phyloP scores from a whole-genome alignment of 306 rosid species.

The Hippophae rhamnoides region DNA sequence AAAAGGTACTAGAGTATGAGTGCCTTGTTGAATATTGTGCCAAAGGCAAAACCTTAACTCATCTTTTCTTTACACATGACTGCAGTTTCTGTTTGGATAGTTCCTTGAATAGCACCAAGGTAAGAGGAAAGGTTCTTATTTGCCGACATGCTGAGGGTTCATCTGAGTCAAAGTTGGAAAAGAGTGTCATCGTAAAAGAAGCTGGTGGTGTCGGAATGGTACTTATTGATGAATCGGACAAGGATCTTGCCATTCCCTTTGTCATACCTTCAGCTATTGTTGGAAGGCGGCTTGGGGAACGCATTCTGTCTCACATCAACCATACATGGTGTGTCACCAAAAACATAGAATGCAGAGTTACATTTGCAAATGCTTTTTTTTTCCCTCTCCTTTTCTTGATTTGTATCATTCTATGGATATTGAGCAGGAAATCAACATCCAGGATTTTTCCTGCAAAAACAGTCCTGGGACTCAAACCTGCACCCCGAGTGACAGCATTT shows the following conservation, averaged over 20 bases:
- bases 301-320: slow-evolving; percentile 41
- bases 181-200: slow-evolving; percentile 51
- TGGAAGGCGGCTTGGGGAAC: slow-evolving; percentile 33
- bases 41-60: slow-evolving; percentile 20
- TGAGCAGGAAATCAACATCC: slow-evolving; percentile 40
- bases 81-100: slow-evolving; percentile 68
- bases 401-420: slow-evolving; percentile 9
- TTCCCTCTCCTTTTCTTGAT: slow-evolving; percentile 20
- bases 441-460: slow-evolving; percentile 53
- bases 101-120: slow-evolving; percentile 59
- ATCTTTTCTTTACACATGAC: slow-evolving; percentile 17
- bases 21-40: slow-evolving; percentile 16
- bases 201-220: slow-evolving; percentile 79
- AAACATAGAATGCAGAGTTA: slow-evolving; percentile 12
- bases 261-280: slow-evolving; percentile 62
- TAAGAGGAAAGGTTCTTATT: slow-evolving; percentile 67
- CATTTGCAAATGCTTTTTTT: not conserved
- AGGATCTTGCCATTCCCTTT: slow-evolving; percentile 55
- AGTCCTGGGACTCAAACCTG: slow-evolving; percentile 53
- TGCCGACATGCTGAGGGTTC: slow-evolving; percentile 58
- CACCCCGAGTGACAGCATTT: slow-evolving; percentile 64
- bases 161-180: slow-evolving; percentile 49
- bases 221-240: slow-evolving; percentile 51
- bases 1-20: slow-evolving; percentile 49
- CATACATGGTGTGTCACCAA: slow-evolving; percentile 38